phyloP scores from a whole-genome alignment of 345 rosid genomes.

The Anacardium occidentale region DNA sequence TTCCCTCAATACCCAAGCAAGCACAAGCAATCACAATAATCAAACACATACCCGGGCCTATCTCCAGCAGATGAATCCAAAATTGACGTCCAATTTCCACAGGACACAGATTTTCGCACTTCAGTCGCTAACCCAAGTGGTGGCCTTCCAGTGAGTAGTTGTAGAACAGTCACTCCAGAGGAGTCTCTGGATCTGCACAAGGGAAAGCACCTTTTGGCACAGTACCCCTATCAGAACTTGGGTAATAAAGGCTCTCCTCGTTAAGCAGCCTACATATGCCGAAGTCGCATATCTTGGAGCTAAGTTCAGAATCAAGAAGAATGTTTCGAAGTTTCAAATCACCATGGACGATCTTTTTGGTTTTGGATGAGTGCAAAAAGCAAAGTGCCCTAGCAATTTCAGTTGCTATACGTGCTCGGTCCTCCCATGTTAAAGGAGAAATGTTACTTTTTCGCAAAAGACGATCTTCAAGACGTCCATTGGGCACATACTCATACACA shows the following conservation, averaged over 20 bases:
- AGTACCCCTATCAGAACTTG: conserved; percentile 35
- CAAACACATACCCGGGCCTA: too few relatives aligned
- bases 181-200: conserved; percentile 68
- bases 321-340: conserved; percentile 71
- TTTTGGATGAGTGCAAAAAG: conserved; percentile 69
- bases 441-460: conserved; percentile 48
- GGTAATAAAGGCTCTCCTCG: conserved; percentile 39
- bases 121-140: conserved; percentile 51
- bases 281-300: conserved; percentile 71
- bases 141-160: conserved; percentile 60
- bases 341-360: conserved; percentile 69
- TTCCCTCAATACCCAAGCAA: too few relatives aligned
- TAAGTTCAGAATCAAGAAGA: conserved; percentile 58
- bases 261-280: conserved; percentile 58
- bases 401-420: conserved; percentile 49
- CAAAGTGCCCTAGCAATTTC: conserved; percentile 71
- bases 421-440: conserved; percentile 56
- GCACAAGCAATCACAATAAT: too few relatives aligned
- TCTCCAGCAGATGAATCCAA: conserved; percentile 75
- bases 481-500: conserved; percentile 62
- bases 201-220: conserved; percentile 60
- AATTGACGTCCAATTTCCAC: conserved; percentile 40
- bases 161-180: conserved; percentile 59
- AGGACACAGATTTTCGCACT: conserved; percentile 46
- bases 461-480: conserved; percentile 59